Evolutionary conservation across 2,329 filamentous ascomycete genomes (phyloP), one percentile per base, ranked within the genome.

Genomic region (Apiospora kogelbergensis): DNA sequence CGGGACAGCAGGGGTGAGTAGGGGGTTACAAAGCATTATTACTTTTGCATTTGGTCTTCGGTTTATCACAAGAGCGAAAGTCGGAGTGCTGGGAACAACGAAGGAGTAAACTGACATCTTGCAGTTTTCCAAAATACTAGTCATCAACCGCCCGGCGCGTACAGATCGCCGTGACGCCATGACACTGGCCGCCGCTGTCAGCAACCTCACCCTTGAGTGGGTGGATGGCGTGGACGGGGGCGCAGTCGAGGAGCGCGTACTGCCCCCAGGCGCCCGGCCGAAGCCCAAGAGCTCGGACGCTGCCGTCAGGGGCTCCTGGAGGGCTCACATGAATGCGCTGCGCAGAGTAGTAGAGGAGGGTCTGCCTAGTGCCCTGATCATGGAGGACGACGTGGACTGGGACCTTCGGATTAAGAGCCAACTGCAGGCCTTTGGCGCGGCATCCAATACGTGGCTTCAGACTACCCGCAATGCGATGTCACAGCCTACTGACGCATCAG

Each of bases 161-260:
- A 82, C 80, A 3, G 84, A 87, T 73, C 84, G 85, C 71, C 80
- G 82, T 64, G 85, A 87, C 78, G 81, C 81, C 5, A 76, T 87
- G 24, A 76, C 80, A 1, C 74, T 87, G 10, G 77, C 80, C 0
- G 68, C 84, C 37, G 80, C 80, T 0, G 81, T 79, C 0, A 80
- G 86, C 71, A 76, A 80, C 1, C 72, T 85, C 0, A 80, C 84
- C 6, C 22, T 44, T 22, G 63, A 65, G 11, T 65, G 41, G 37
- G 63, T 44, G 2, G 63, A 65, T 26, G 63, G 63, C 13, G 41
- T 65, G 13, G 37, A 65, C n/a, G 53, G 53, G 1, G 53, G 37
- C 17, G 30, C 30, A 4, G 53, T 60, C 17, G 53, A 60, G 30
- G 53, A 60, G 30, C 53, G 53, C 30, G 85, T 80, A 73, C 72